Evolutionary conservation across 192 early-diverging fungal species (phyloP).

Genomic region (Haplosporangium gracile): DNA sequence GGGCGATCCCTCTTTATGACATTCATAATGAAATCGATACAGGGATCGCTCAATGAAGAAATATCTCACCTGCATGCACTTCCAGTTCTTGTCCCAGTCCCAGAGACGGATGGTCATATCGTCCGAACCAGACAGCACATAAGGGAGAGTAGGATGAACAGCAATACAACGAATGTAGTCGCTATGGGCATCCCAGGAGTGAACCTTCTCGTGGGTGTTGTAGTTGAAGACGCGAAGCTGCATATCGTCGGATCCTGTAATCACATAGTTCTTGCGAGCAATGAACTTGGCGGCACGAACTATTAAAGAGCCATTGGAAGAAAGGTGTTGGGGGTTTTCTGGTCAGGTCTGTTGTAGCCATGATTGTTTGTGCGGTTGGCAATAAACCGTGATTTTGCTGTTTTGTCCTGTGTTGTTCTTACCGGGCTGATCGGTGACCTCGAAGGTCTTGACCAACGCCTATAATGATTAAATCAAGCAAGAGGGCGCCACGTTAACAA

Average conservation of each 20-base stretch:
- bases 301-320: conserved; percentile 37
- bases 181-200: conserved; percentile 94
- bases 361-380: neutral
- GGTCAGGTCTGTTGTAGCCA: too few species aligned
- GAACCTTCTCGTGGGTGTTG: conserved; percentile 99
- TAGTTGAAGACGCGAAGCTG: conserved; percentile 99
- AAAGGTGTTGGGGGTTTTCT: neutral
- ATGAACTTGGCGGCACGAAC: conserved; percentile 99
- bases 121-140: conserved; percentile 94
- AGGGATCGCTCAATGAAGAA: neutral
- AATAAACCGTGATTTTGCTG: neutral
- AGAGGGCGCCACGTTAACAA: conserved; percentile 3
- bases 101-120: conserved; percentile 98
- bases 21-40: neutral
- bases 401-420: conserved; percentile 11
- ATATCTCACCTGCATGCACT: conserved; percentile 83
- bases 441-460: conserved; percentile 97
- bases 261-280: conserved; percentile 97
- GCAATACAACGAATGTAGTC: conserved; percentile 98
- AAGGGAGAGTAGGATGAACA: conserved; percentile 95
- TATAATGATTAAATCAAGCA: conserved; percentile 41
- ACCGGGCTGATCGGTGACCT: conserved; percentile 95
- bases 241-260: conserved; percentile 99
- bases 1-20: neutral
- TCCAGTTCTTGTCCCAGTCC: conserved; percentile 99